These are phyloP conservation scores for Pleomassaria siparia DNA, from an alignment of 2,329 filamentous ascomycete genomes.

Conservation along the genomic window DNA sequence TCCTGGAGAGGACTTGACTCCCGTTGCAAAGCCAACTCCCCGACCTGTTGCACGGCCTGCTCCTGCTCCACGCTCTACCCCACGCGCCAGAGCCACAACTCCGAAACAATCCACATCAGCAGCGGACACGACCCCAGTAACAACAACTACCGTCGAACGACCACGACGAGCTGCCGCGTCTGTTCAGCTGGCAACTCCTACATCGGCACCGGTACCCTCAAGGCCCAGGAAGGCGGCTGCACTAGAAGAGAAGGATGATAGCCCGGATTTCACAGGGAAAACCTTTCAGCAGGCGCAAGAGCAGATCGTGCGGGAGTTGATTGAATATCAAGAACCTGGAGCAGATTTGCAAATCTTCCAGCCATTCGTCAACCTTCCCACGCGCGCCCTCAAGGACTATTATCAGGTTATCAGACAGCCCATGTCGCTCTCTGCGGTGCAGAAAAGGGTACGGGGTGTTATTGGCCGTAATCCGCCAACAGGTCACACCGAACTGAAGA, in stretches of 20 bases:
- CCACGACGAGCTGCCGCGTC: slow-evolving; percentile 35
- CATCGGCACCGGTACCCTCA: slow-evolving; percentile 36
- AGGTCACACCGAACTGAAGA: slow-evolving; percentile 70
- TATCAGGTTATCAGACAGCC: slow-evolving; percentile 82
- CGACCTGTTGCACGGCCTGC: slow-evolving; percentile 16
- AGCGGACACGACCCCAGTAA: slow-evolving; percentile 21
- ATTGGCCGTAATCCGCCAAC: slow-evolving; percentile 66
- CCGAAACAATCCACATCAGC: slow-evolving; percentile 23
- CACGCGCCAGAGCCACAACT: slow-evolving; percentile 14
- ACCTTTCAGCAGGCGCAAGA: slow-evolving; percentile 84
- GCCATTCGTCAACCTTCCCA: slow-evolving; percentile 77
- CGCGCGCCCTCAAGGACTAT: slow-evolving; percentile 77
- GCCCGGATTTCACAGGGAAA: slow-evolving; percentile 66
- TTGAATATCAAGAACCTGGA: slow-evolving; percentile 62
- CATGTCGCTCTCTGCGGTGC: slow-evolving; percentile 73
- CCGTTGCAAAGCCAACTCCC: slow-evolving; percentile 29
- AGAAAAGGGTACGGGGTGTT: slow-evolving; percentile 74
- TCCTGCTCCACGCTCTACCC: neutral
- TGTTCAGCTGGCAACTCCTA: slow-evolving; percentile 11
- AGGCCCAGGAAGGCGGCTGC: slow-evolving; percentile 34
- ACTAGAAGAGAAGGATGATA: slow-evolving; percentile 22
- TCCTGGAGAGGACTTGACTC: slow-evolving; percentile 54
- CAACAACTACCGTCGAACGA: slow-evolving; percentile 25
- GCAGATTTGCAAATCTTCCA: slow-evolving; percentile 62
- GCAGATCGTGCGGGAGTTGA: slow-evolving; percentile 75